Evolutionary conservation across 163 green algal species (phyloP).

Genomic region (Volvox carteri): DNA sequence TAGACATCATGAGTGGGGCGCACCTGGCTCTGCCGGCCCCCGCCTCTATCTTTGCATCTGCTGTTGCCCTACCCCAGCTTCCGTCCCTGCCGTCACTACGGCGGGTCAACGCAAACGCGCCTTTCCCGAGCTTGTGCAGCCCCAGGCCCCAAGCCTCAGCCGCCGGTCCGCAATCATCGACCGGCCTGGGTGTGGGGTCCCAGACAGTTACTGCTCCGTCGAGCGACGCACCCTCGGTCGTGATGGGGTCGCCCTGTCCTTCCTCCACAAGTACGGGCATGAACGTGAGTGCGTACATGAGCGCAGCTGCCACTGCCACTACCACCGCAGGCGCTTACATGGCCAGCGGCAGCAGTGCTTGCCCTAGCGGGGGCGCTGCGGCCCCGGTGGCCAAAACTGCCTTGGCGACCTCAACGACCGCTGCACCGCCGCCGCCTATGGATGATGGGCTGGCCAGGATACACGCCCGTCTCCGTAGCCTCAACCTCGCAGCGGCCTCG

Average conservation of each 20-base stretch:
- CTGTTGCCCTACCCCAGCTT: not conserved
- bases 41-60: not conserved
- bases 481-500: not conserved
- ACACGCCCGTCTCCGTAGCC: slow-evolving; percentile 14
- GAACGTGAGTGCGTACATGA: not conserved
- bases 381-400: not conserved
- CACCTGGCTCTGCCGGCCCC: not conserved
- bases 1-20: slow-evolving; percentile 6
- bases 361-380: not conserved
- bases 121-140: not conserved
- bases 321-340: not conserved
- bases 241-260: not conserved
- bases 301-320: too few relatives aligned
- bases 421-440: not conserved
- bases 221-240: not conserved
- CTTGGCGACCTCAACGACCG: not conserved
- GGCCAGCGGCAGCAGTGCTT: not conserved
- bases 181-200: not conserved
- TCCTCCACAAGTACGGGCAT: not conserved
- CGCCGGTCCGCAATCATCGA: not conserved
- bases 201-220: not conserved
- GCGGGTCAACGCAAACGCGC: not conserved
- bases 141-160: not conserved
- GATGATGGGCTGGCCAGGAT: not conserved
- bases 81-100: too few relatives aligned